A percentile compares a stretch with the other conserved stretches of the same genome.
Evolutionary conservation across 73 alveolate genomes (phyloP).

Genomic region (Chromera velia): DNA sequence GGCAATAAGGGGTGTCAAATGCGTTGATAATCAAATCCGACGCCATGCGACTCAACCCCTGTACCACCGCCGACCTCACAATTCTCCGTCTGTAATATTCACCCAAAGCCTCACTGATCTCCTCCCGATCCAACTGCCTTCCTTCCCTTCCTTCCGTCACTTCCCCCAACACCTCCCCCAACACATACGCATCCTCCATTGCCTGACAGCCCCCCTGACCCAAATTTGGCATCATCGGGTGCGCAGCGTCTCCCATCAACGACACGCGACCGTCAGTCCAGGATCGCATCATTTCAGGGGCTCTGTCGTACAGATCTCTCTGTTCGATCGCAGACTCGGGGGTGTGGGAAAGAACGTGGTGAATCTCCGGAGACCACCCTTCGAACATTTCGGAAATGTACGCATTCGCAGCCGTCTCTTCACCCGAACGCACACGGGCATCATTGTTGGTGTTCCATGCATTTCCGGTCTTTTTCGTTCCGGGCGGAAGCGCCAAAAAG

Average conservation of each 20-base stretch:
- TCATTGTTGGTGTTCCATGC: too few relatives aligned
- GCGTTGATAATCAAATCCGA: slow-evolving; percentile 30
- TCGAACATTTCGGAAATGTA: slow-evolving; percentile 26
- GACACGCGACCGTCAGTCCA: slow-evolving; percentile 45
- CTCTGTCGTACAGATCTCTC: slow-evolving; percentile 28
- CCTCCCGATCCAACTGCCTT: slow-evolving; percentile 15
- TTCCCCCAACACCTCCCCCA: slow-evolving; percentile 19
- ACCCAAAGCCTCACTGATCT: slow-evolving; percentile 30
- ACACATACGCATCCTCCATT: slow-evolving; percentile 38
- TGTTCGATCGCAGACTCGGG: slow-evolving; percentile 30
- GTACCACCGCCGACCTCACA: slow-evolving; percentile 33
- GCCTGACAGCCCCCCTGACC: slow-evolving; percentile 47
- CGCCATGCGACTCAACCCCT: slow-evolving; percentile 34
- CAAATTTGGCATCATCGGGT: slow-evolving; percentile 41
- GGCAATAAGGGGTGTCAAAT: slow-evolving; percentile 26
- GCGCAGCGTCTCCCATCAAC: slow-evolving; percentile 39
- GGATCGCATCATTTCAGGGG: slow-evolving; percentile 28
- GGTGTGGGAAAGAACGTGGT: slow-evolving; percentile 18
- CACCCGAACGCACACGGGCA: too few relatives aligned
- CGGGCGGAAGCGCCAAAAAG: slow-evolving; percentile 25
- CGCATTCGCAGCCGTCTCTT: too few relatives aligned
- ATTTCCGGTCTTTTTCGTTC: slow-evolving; percentile 29
- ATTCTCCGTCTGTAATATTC: slow-evolving; percentile 32
- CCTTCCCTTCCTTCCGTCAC: too few relatives aligned
- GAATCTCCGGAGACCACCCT: slow-evolving; percentile 38